A percentile compares a stretch with the other conserved stretches of the same genome.
These are phyloP conservation scores for Phytophthora pini DNA, from an alignment of 352 stramenopile species.

Conservation along the genomic window DNA sequence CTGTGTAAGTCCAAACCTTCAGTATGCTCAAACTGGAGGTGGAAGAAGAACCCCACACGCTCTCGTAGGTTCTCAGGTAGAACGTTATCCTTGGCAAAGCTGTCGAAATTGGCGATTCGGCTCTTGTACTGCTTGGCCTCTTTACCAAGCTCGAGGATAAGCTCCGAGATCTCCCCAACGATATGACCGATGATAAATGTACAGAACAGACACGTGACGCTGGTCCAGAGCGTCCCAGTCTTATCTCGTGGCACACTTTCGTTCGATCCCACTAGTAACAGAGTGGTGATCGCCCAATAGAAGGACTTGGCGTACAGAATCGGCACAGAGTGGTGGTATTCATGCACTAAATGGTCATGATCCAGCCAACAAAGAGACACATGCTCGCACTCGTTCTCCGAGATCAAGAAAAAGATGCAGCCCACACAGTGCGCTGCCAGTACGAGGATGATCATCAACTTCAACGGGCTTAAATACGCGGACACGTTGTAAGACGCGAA, in stretches of 20 bases:
- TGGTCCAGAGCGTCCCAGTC: slow-evolving; percentile 64
- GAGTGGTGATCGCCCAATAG: slow-evolving; percentile 76
- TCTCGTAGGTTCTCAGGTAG: slow-evolving; percentile 51
- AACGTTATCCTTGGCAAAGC: slow-evolving; percentile 70
- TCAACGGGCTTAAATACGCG: slow-evolving; percentile 70
- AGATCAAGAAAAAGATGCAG: slow-evolving; percentile 80
- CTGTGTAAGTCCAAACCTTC: slow-evolving; percentile 59
- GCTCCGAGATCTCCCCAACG: slow-evolving; percentile 75
- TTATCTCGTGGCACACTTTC: slow-evolving; percentile 61
- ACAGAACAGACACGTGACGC: slow-evolving; percentile 59
- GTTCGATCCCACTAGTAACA: slow-evolving; percentile 64
- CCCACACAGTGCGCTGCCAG: slow-evolving; percentile 60
- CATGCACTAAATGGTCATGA: slow-evolving; percentile 69
- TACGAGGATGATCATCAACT: slow-evolving; percentile 71
- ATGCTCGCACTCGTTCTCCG: slow-evolving; percentile 57
- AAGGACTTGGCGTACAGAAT: slow-evolving; percentile 72
- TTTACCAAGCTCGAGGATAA: slow-evolving; percentile 83
- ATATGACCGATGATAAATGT: slow-evolving; percentile 84
- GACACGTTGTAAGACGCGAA: slow-evolving; percentile 75
- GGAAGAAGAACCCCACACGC: slow-evolving; percentile 73
- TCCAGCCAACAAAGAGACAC: slow-evolving; percentile 62
- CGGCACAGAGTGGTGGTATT: slow-evolving; percentile 59
- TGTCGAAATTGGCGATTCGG: slow-evolving; percentile 76
- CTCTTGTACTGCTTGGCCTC: slow-evolving; percentile 75
- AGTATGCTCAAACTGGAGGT: slow-evolving; percentile 61